phyloP scores from a whole-genome alignment of 75 land plant genomes.

The Ceratopteris richardii region DNA sequence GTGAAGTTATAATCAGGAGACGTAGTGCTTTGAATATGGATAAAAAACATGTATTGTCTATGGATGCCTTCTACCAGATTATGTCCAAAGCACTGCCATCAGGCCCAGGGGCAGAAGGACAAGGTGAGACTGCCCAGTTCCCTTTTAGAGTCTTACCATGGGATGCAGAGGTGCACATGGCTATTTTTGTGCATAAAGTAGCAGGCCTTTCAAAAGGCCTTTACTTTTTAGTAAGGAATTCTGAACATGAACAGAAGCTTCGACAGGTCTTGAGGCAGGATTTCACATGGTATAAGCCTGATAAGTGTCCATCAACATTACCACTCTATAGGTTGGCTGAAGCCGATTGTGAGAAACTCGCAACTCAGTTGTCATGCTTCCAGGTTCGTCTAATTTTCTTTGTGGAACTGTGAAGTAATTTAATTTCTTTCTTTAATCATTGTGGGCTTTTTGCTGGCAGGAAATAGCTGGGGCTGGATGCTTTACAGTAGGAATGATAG shows the following conservation, averaged over 20 bases:
- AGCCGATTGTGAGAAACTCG: constrained; percentile 47
- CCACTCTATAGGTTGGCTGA: constrained; percentile 66
- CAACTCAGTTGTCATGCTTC: constrained; percentile 68
- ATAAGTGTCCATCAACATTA: constrained; percentile 66
- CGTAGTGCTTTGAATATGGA: constrained; percentile 97
- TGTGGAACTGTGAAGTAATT: neutral
- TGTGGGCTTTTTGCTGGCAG: constrained; percentile 19
- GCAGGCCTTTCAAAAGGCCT: constrained; percentile 55
- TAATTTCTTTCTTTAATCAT: neutral
- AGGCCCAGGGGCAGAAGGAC: constrained; percentile 32
- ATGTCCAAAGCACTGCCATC: constrained; percentile 75
- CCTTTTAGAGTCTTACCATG: constrained; percentile 76
- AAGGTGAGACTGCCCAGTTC: constrained; percentile 44
- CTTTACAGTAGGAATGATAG: constrained; percentile 92
- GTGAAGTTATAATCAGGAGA: constrained; percentile 73
- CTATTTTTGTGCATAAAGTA: constrained; percentile 82
- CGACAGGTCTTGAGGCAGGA: constrained; percentile 39
- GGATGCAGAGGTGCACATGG: constrained; percentile 79
- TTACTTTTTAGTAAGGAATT: constrained; percentile 81
- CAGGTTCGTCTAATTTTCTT: constrained; percentile 50
- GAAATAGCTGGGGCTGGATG: constrained; percentile 91
- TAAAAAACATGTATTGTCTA: constrained; percentile 47
- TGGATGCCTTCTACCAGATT: constrained; percentile 79
- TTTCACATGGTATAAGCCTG: constrained; percentile 80
- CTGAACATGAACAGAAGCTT: constrained; percentile 52